Base-by-base conservation (phyloP, 768 basidiomycete genomes). In the Hygrophorus russula region DNA sequence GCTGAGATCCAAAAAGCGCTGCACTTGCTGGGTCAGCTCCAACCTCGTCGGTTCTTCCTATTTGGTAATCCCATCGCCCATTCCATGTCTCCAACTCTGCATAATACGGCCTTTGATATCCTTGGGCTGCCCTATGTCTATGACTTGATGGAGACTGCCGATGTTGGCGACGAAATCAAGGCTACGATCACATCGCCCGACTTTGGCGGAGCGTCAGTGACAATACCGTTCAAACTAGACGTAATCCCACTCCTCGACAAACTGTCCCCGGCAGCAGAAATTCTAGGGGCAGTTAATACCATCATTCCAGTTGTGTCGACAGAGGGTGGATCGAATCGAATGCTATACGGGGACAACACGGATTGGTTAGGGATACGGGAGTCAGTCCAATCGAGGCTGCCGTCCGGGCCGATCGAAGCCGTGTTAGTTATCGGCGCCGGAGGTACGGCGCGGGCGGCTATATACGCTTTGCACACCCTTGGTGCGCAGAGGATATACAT, bases 141-240 rank as follows among this genome's bases (percentile, higher is more conserved):
- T 58, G 69, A 67, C 19, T 65, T 86, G n/a, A 65, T 88, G 28
- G 89, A 98, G 64, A 84, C 86, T 0, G 56, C 66, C 4, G 59
- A 68, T 5, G 73, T 93, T 4, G 74, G 77, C 32, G 73, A 80
- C 11, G 71, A 75, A 49, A 69, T 94, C 53, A 74, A 74, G 56
- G 61, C 70, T 2, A 69, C 78, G 2, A 68, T 97, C 14, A 60
- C 67, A 1, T 65, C 73, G 3, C 71, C 76, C 1, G 76, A 80
- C 36, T 98, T 98, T 57, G 94, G 96, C 6, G 96, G 96, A 0
- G 96, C 92, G 12, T 90, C 87, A 4, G 91, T 98, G 19, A 99
- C 96, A 14, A 97, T 98, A 50, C 96, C 96, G 1, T 81, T 82
- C 70, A 99, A 99, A 63, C 67, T 94, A 31, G 85, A 89, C 47